phyloP scores from a whole-genome alignment of 2,329 filamentous ascomycete species.

The Diaporthe citriasiana region DNA sequence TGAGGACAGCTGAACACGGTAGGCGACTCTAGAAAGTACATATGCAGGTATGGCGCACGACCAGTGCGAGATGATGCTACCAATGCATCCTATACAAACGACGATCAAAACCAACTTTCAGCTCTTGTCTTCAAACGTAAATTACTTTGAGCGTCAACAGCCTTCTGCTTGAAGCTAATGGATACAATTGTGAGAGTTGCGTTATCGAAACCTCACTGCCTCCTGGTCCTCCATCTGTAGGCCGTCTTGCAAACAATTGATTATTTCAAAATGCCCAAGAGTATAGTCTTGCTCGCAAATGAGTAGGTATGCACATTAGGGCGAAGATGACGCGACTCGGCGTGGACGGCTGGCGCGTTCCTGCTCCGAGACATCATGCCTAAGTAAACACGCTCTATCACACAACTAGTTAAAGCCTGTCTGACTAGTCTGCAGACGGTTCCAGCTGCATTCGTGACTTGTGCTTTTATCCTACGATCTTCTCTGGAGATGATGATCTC shows the following conservation, averaged over 20 bases:
- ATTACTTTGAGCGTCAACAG: no score
- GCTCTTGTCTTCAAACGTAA: background rate
- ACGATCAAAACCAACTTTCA: background rate
- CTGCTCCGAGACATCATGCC: conserved; percentile 15
- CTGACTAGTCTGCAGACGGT: conserved; percentile 17
- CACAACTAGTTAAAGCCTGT: conserved; percentile 21
- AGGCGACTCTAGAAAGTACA: no score
- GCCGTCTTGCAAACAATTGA: background rate
- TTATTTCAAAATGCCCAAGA: no score
- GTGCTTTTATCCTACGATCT: background rate
- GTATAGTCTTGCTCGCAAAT: background rate
- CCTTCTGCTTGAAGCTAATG: background rate
- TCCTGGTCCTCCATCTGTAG: background rate
- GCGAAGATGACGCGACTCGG: background rate
- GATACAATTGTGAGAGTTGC: no score
- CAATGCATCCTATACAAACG: background rate
- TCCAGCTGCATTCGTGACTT: background rate
- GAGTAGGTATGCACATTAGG: background rate
- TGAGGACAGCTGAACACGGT: no score
- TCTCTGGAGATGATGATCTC: background rate
- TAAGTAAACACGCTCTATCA: background rate
- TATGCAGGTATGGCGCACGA: no score
- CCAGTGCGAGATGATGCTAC: background rate
- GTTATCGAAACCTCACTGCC: no score
- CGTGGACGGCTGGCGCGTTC: background rate